These are phyloP conservation scores for Zygnema circumcarinatum DNA, from an alignment of 139 green algal species.

Conservation along the genomic window DNA sequence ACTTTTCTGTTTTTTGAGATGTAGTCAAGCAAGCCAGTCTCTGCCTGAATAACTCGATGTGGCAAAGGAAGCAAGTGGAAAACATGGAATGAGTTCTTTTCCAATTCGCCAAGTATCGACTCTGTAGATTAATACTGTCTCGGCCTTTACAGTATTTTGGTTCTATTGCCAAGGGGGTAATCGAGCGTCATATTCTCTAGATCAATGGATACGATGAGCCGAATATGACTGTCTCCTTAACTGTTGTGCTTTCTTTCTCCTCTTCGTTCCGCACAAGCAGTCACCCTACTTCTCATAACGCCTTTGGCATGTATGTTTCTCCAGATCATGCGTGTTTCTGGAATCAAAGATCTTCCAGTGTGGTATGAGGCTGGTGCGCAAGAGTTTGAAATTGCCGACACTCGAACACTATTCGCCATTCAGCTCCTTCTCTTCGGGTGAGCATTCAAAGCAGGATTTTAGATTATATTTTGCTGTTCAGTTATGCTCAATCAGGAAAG, in stretches of 20 bases:
- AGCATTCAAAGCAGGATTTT: conserved; percentile 10
- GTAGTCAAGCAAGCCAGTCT: background rate
- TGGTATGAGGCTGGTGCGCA: conserved; percentile 45
- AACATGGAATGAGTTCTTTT: background rate
- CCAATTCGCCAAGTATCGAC: too few relatives aligned
- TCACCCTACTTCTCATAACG: too few relatives aligned
- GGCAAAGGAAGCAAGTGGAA: background rate
- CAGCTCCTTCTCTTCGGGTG: conserved; percentile 50
- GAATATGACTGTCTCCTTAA: too few relatives aligned
- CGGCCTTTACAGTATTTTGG: too few relatives aligned
- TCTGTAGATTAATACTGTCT: too few relatives aligned
- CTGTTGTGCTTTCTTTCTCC: too few relatives aligned
- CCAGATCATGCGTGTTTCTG: conserved; percentile 31
- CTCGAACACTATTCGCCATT: conserved; percentile 36
- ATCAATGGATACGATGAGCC: too few relatives aligned
- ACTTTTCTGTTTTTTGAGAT: background rate
- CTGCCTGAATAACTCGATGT: background rate
- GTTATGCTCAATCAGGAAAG: background rate
- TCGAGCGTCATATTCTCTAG: too few relatives aligned
- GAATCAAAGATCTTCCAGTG: conserved; percentile 37
- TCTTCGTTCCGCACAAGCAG: too few relatives aligned
- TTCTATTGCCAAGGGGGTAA: too few relatives aligned
- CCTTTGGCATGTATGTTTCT: too few relatives aligned
- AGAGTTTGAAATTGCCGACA: conserved; percentile 34
- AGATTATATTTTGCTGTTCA: conserved; percentile 14